These are phyloP conservation scores for Cubamyces sp. DNA, from an alignment of 768 basidiomycete species.

Conservation along the genomic window DNA sequence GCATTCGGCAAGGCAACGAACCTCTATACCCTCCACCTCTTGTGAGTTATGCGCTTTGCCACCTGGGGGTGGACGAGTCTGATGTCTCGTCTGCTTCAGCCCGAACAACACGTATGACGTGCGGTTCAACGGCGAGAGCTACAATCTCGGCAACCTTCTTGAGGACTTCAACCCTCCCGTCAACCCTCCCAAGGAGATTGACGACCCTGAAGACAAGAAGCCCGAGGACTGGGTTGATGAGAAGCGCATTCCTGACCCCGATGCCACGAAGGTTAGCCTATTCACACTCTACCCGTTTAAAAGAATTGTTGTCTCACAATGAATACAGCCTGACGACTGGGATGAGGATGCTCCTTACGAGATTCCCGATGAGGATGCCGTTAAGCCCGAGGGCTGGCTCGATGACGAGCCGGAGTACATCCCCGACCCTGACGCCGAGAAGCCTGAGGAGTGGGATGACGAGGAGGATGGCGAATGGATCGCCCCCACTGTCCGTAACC, in stretches of 20 bases:
- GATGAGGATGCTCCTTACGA: conserved; percentile 96
- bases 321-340: conserved; percentile 86
- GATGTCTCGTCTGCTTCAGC: conserved; percentile 44
- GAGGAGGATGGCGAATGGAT: conserved; percentile 99
- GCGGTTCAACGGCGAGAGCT: conserved; percentile 83
- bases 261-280: conserved; percentile 71
- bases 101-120: conserved; percentile 96
- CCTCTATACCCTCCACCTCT: conserved; percentile 91
- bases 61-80: conserved; percentile 6
- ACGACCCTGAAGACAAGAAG: conserved; percentile 90
- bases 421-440: conserved; percentile 90
- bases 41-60: conserved; percentile 55
- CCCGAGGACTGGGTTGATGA: conserved; percentile 93
- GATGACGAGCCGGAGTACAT: conserved; percentile 80
- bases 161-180: conserved; percentile 94
- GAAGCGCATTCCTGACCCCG: conserved; percentile 82
- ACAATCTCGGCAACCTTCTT: conserved; percentile 80
- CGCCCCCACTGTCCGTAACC: conserved; percentile 86
- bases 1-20: conserved; percentile 84
- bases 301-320: neutral
- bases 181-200: conserved; percentile 92
- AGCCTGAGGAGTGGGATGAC: conserved; percentile 99
- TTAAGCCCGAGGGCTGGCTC: conserved; percentile 95
- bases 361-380: conserved; percentile 84
- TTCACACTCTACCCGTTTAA: neutral